Evolutionary conservation across 1,139 yeast genomes (phyloP), one percentile per base, ranked within the genome.

Genomic region (Geotrichum australiense): DNA sequence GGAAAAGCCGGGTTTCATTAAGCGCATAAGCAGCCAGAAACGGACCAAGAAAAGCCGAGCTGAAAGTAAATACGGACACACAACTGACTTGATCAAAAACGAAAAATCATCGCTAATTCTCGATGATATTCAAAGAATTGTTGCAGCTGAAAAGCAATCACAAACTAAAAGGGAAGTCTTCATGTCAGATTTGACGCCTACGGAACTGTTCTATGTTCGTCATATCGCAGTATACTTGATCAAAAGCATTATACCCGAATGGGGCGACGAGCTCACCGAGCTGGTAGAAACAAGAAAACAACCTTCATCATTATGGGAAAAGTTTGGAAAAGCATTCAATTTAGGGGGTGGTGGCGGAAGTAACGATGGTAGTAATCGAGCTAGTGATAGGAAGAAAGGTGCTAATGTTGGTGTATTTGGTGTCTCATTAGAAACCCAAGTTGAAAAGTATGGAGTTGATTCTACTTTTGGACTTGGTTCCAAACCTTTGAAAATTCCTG

Each of bases 101-200:
- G 94, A 89, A 53, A 84, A 84, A 53, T 31, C 35, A 19, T 80
- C 94, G 0, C 72, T 91, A 44, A 89, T 96, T 0, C 71, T 91
- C 55, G 98, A 91, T 62, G 99, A 91, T 63, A 91, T 91, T 53
- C 96, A 97, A 5, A 73, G 97, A 52, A 89, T 91, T 56, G 97
- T 91, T 10, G 95, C 96, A 2, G 94, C 96, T 5, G 97, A 91
- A 56, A 26, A 20, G 26, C 38, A 35, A 4, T 16, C 31, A 20
- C 29, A 28, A 18, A 16, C 21, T 12, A 26, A 19, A 21, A 35
- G 12, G 22, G 32, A 29, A 18, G 21, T 29, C 11, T 82, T 80
- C 58, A 84, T 81, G 56, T 82, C 95, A 1, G 94, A 89, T 53
- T 65, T 89, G 27, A 63, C 70, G 11, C 68, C 71, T 31, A 66